Evolutionary conservation across 2,329 filamentous ascomycete genomes (phyloP).

Genomic region (Alternaria arbusti): DNA sequence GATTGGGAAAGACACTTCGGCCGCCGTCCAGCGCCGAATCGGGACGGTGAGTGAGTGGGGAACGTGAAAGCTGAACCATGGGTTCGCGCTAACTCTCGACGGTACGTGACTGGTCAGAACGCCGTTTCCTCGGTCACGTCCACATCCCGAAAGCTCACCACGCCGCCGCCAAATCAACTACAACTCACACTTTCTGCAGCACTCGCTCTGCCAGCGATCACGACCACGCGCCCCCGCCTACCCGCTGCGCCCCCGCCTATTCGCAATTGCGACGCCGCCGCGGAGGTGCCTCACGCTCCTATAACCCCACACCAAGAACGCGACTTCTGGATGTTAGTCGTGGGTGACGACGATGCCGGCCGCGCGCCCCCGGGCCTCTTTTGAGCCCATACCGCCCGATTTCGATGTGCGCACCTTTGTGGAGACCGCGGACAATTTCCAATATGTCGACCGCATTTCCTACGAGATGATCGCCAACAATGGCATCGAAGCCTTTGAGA

Average conservation of each 20-base stretch:
- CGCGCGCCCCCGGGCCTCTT: slow-evolving; percentile 81
- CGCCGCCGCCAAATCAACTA: neutral
- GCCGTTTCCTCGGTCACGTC: slow-evolving; percentile 4
- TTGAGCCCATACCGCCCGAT: slow-evolving; percentile 87
- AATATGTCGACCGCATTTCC: slow-evolving; percentile 82
- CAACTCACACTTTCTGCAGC: neutral
- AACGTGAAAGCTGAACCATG: neutral
- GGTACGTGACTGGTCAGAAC: slow-evolving; percentile 16
- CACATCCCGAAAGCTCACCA: neutral
- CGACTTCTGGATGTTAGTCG: slow-evolving; percentile 17
- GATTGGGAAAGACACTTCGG: neutral
- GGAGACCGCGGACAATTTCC: slow-evolving; percentile 80
- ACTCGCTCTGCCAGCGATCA: neutral
- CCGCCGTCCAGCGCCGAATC: neutral
- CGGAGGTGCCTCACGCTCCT: neutral
- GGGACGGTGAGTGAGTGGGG: slow-evolving; percentile 5
- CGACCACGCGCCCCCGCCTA: neutral
- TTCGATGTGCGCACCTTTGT: slow-evolving; percentile 80
- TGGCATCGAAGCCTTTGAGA: slow-evolving; percentile 81
- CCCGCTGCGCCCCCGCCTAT: neutral
- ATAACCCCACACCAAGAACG: neutral
- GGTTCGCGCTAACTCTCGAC: slow-evolving; percentile 18
- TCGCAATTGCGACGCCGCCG: neutral
- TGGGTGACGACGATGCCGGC: slow-evolving; percentile 69
- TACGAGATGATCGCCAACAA: slow-evolving; percentile 78